Base-by-base conservation (phyloP, 179 eudicot species). In the Drosera spatulata region DNA sequence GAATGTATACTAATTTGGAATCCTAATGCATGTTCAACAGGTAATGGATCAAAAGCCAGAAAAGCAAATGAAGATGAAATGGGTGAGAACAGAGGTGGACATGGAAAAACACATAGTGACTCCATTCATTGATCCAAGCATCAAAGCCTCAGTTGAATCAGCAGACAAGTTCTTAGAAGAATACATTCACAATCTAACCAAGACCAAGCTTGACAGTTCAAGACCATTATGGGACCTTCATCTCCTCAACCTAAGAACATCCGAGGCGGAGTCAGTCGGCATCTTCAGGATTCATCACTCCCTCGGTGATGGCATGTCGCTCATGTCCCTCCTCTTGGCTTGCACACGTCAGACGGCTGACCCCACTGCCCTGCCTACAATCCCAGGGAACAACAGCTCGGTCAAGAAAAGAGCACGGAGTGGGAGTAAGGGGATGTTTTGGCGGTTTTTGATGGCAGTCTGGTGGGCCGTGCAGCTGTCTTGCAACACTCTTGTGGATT, bases 21-120 rank as follows among this genome's bases (percentile, higher is more conserved):
- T 2, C 22, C 22, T 6, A 57, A 13, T 43, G 2, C 5, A 4
- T 60, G 6, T 14, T 55, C 9, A 10, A 58, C 43, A 71, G 80
- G 83, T 75, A 7, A 74, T 73, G 5, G 80, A 75, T 61, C 57
- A 62, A 0, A 42, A 65, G 55, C 69, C 73, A 69, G 77, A 65
- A 4, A 68, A 62, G 33, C 33, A 22, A 22, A 22, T 22, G 47
- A 60, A 73, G 44, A 56, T 75, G 60, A 59, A 12, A 12, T 65
- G 69, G 70, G 42, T 49, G 0, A 57, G 56, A 40, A 63, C 64
- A 22, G 46, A 61, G 40, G 61, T 66, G 43, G 53, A 61, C 54
- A 39, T 67, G 6, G 41, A 66, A 42, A 44, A 61, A 45, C 75
- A 71, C 59, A 40, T 71, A 10, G 22, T 71, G 2, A 9, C 62